phyloP scores from a whole-genome alignment of 805 yeast genomes.

The Deakozyma indianensis region DNA sequence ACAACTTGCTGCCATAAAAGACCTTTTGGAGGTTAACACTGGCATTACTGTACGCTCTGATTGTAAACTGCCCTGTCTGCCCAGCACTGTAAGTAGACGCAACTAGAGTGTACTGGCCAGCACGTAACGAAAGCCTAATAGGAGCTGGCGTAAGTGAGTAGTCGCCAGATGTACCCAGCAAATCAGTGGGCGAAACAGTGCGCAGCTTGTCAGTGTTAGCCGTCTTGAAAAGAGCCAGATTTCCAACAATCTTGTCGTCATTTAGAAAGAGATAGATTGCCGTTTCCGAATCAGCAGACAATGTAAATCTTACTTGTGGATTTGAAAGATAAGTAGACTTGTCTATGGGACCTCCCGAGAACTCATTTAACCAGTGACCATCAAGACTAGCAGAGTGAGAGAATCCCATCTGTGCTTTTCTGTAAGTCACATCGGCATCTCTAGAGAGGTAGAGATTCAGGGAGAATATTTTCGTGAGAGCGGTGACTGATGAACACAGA shows the following conservation, averaged over 20 bases:
- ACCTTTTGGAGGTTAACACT: neutral
- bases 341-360: neutral
- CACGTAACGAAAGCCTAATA: neutral
- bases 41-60: neutral
- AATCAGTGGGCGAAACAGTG: neutral
- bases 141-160: neutral
- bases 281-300: neutral
- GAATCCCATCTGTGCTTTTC: neutral
- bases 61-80: neutral
- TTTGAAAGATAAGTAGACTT: neutral
- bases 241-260: neutral
- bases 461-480: neutral
- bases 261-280: neutral
- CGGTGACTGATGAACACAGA: neutral
- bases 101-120: neutral
- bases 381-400: neutral
- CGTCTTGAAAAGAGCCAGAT: neutral
- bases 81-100: slow-evolving; percentile 1
- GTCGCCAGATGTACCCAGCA: neutral
- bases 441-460: neutral
- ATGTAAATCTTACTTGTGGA: neutral
- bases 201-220: neutral
- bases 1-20: neutral
- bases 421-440: neutral
- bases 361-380: neutral